A percentile compares a stretch with the other conserved stretches of the same genome.
phyloP scores from a whole-genome alignment of 257 asterid species.

The Galeopsis tetrahit region DNA sequence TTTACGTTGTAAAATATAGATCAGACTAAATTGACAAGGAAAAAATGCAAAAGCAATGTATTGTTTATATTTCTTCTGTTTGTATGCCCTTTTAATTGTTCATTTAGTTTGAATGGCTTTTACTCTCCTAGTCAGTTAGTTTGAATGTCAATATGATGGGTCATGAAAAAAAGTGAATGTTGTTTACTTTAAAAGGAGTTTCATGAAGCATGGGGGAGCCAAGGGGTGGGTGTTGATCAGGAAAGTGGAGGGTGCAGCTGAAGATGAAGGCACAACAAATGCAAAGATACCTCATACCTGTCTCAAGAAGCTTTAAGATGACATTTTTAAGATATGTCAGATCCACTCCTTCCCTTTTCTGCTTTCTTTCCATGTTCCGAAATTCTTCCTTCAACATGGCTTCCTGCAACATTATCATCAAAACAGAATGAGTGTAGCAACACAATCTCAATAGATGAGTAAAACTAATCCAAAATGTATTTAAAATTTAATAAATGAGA shows the following conservation, averaged over 20 bases:
- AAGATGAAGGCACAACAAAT: slow-evolving; percentile 23
- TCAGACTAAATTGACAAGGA: slow-evolving; percentile 2
- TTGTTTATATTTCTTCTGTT: slow-evolving; percentile 10
- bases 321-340: slow-evolving; percentile 95
- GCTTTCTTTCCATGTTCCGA: slow-evolving; percentile 86
- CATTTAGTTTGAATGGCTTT: background rate
- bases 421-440: slow-evolving; percentile 12
- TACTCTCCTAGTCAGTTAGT: slow-evolving; percentile 6
- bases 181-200: background rate
- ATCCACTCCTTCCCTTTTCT: slow-evolving; percentile 99
- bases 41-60: background rate
- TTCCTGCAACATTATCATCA: slow-evolving; percentile 64
- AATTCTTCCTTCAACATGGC: slow-evolving; percentile 91
- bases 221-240: background rate
- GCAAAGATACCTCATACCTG: slow-evolving; percentile 80
- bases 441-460: slow-evolving; percentile 24
- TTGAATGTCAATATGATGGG: background rate
- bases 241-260: slow-evolving; percentile 29
- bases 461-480: slow-evolving; percentile 18
- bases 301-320: slow-evolving; percentile 87
- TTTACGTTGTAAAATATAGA: background rate
- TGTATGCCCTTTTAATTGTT: slow-evolving; percentile 13
- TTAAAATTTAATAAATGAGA: background rate
- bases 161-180: background rate
- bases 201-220: slow-evolving; percentile 1